phyloP scores from a whole-genome alignment of 345 rosid species.

The Physaria fendleri region DNA sequence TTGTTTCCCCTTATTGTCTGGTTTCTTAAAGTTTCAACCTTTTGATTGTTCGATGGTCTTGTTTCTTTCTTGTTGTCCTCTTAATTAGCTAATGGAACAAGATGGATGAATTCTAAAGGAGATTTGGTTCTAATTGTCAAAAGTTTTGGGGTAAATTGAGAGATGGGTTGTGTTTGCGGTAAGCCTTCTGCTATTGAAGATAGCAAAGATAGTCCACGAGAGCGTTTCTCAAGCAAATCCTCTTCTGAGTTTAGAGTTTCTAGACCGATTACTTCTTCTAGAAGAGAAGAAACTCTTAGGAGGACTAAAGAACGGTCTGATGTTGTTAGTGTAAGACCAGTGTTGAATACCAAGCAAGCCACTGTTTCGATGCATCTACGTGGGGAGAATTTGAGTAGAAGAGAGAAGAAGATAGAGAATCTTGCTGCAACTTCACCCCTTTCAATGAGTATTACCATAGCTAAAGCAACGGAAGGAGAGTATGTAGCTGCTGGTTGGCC shows the following conservation, averaged over 20 bases:
- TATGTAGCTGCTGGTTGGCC: constrained; percentile 99
- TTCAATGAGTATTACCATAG: constrained; percentile 48
- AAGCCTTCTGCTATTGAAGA: constrained; percentile 88
- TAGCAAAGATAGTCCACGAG: constrained; percentile 77
- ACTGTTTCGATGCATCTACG: constrained; percentile 54
- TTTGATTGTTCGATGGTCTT: background rate
- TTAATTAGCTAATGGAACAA: constrained; percentile 15
- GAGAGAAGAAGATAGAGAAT: constrained; percentile 51
- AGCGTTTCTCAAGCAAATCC: constrained; percentile 53
- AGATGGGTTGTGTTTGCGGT: constrained; percentile 81
- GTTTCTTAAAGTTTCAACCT: constrained; percentile 5
- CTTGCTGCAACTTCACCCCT: constrained; percentile 47
- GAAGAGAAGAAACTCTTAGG: constrained; percentile 64
- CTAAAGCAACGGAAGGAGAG: constrained; percentile 81
- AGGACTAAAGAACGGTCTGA: constrained; percentile 48
- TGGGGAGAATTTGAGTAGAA: constrained; percentile 57
- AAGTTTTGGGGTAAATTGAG: constrained; percentile 26
- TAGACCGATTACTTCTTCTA: constrained; percentile 50
- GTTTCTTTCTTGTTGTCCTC: constrained; percentile 2
- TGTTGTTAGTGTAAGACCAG: constrained; percentile 47
- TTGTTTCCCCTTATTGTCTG: background rate
- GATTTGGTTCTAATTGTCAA: constrained; percentile 32
- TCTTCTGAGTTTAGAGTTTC: constrained; percentile 51
- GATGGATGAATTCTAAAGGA: constrained; percentile 18
- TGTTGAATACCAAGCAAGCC: constrained; percentile 60